Conservation (phyloP, 768 basidiomycete genomes). For the Trametes coccinea region DNA sequence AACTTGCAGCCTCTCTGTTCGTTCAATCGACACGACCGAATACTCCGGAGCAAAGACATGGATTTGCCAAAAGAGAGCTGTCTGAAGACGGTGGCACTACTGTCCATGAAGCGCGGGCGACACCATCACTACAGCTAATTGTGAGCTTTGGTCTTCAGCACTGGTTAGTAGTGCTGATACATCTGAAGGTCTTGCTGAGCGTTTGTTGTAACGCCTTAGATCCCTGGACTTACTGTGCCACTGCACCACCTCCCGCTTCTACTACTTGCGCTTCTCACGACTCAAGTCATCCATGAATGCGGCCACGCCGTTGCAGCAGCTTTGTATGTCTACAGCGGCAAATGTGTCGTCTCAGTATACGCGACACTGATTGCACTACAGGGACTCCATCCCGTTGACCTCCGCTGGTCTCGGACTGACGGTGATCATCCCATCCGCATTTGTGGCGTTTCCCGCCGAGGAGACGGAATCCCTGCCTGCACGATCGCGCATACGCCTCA, state of each 20-base stretch:
- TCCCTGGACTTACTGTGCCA: conserved; percentile 83
- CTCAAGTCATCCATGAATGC: conserved; percentile 37
- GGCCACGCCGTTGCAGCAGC: conserved; percentile 81
- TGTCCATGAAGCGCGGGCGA: background rate
- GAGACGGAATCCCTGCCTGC: conserved; percentile 19
- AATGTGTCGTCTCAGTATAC: too few relatives aligned
- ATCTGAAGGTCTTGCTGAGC: too few relatives aligned
- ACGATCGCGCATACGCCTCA: conserved; percentile 56
- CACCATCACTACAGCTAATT: conserved; percentile 27
- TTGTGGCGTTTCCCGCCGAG: conserved; percentile 58
- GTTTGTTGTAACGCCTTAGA: conserved; percentile 40
- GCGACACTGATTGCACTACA: conserved; percentile 29
- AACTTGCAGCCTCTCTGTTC: conserved; percentile 1
- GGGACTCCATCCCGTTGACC: conserved; percentile 64
- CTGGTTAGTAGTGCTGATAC: too few relatives aligned
- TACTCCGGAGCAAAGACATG: background rate
- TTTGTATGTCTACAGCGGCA: conserved; percentile 46
- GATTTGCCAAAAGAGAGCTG: background rate
- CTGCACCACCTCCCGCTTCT: conserved; percentile 63
- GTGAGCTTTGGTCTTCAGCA: conserved; percentile 26
- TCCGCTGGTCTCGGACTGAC: conserved; percentile 63
- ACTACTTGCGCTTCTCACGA: conserved; percentile 8
- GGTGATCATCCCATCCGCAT: conserved; percentile 71
- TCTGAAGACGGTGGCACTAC: background rate
- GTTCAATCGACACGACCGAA: background rate